A percentile compares a stretch with the other conserved stretches of the same genome.
phyloP scores from a whole-genome alignment of 140 eudicot genomes.

The Ambrosia hybrid region DNA sequence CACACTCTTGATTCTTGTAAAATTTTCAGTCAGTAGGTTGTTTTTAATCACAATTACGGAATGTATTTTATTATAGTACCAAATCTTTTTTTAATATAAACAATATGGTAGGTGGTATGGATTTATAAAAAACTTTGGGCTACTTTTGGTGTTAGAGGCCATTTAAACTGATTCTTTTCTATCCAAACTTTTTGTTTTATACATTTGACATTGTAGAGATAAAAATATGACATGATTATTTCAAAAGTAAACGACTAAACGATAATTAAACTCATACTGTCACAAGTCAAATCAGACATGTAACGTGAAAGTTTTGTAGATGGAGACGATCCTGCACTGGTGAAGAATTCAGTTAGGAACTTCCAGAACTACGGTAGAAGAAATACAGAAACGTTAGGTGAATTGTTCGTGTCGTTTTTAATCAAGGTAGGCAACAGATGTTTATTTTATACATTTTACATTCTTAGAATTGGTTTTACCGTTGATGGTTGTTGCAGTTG shows the following conservation, averaged over 20 bases:
- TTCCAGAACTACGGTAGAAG: too few species aligned
- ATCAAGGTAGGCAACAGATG: conserved; percentile 52
- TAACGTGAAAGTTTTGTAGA: conserved; percentile 35
- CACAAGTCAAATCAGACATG: too few species aligned
- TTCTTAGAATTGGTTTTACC: not conserved
- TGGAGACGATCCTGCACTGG: conserved; percentile 61
- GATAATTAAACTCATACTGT: too few species aligned
- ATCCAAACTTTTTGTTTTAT: not conserved
- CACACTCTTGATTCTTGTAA: too few species aligned
- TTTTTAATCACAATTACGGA: too few species aligned
- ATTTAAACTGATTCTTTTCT: not conserved
- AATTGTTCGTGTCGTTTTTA: conserved; percentile 68
- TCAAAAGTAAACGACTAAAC: not conserved
- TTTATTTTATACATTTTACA: not conserved
- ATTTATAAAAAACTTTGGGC: too few species aligned
- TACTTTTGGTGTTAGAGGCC: not conserved
- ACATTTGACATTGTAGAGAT: not conserved
- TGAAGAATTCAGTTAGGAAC: conserved; percentile 51
- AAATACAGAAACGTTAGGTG: conserved; percentile 70
- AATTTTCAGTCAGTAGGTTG: too few species aligned
- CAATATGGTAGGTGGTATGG: too few species aligned
- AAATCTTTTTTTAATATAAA: too few species aligned
- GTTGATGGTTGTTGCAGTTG: conserved; percentile 49
- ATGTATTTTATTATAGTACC: too few species aligned
- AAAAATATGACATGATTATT: not conserved